phyloP scores from a whole-genome alignment of 2,329 filamentous ascomycete species.

The Colletotrichum neosansevieriae region DNA sequence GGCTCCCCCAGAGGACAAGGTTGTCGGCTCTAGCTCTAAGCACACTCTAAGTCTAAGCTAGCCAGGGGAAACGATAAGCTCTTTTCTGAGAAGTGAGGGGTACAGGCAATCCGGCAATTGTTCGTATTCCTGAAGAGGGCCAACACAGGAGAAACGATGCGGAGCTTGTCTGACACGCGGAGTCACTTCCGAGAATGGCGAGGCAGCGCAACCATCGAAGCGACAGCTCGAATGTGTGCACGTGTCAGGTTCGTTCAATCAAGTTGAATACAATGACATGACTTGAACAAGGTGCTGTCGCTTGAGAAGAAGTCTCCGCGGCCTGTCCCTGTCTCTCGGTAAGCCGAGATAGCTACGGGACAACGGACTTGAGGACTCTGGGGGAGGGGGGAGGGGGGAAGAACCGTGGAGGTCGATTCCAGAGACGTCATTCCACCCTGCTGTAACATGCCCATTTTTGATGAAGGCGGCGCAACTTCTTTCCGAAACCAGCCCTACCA shows the following conservation, averaged over 20 bases:
- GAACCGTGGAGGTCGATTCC: neutral
- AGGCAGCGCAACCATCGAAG: neutral
- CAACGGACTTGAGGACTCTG: neutral
- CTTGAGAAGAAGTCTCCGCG: neutral
- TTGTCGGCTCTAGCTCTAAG: neutral
- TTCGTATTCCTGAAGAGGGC: constrained; percentile 9
- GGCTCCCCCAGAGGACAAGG: too few relatives aligned
- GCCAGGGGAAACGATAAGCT: neutral
- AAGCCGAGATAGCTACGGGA: neutral
- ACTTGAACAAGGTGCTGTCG: neutral
- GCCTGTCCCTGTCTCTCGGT: constrained; percentile 12
- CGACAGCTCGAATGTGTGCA: neutral
- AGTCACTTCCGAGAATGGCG: neutral
- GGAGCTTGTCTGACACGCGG: neutral
- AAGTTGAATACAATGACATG: neutral
- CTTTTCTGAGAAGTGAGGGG: neutral
- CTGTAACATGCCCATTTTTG: constrained; percentile 20
- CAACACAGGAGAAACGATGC: neutral
- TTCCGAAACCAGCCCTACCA: constrained; percentile 34
- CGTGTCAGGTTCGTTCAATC: constrained; percentile 34
- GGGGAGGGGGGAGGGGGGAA: neutral
- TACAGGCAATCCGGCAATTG: constrained; percentile 6
- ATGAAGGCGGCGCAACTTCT: constrained; percentile 11
- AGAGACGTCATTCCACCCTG: constrained; percentile 17
- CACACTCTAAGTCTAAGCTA: constrained; percentile 3